Evolutionary conservation across 2,329 filamentous ascomycete genomes (phyloP).

Genomic region (Fusarium staphyleae): DNA sequence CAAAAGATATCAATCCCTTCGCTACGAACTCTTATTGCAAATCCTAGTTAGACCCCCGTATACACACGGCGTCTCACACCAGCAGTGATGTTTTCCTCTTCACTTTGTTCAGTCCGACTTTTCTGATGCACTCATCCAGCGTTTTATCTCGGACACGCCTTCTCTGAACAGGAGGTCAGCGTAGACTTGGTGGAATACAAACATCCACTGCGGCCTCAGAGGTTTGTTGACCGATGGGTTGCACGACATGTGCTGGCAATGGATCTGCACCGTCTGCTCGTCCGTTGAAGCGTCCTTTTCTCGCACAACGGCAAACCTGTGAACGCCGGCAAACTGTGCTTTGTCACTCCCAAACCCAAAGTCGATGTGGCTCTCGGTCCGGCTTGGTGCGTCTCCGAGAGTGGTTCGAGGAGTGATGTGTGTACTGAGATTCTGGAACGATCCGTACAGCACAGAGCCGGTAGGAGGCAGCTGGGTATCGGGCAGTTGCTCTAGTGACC

Average conservation of each 20-base stretch:
- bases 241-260: slow-evolving; percentile 36
- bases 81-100: background rate
- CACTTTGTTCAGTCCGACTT: background rate
- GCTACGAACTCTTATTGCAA: too few relatives aligned
- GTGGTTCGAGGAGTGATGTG: background rate
- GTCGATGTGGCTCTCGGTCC: slow-evolving; percentile 40
- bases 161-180: slow-evolving; percentile 40
- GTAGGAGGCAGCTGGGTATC: slow-evolving; percentile 25
- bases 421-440: slow-evolving; percentile 39
- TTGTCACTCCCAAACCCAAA: slow-evolving; percentile 42
- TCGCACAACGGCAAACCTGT: slow-evolving; percentile 41
- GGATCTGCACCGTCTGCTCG: slow-evolving; percentile 24
- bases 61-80: too few relatives aligned
- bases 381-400: background rate
- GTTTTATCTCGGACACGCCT: slow-evolving; percentile 32
- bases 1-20: too few relatives aligned
- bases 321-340: slow-evolving; percentile 39
- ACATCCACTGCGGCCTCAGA: slow-evolving; percentile 18
- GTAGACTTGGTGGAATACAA: slow-evolving; percentile 38
- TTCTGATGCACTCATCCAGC: slow-evolving; percentile 11
- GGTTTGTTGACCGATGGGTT: slow-evolving; percentile 37
- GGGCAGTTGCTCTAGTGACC: slow-evolving; percentile 30
- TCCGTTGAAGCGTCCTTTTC: background rate
- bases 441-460: slow-evolving; percentile 37
- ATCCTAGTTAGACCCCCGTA: too few relatives aligned